Conservation (phyloP, 345 rosid species). For the Abelmoschus esculentus region DNA sequence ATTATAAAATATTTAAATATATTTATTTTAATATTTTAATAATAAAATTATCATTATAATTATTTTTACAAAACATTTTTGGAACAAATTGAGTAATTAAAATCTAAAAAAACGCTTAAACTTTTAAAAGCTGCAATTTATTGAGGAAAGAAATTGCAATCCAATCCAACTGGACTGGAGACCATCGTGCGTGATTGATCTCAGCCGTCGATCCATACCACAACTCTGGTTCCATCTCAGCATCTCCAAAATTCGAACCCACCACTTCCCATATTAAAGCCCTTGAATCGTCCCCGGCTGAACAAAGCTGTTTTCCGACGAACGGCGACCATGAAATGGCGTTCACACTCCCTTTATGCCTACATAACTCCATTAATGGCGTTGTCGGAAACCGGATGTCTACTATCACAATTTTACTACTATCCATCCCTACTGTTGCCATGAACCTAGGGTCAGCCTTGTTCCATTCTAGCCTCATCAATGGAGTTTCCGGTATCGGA, state of each 20-base stretch:
- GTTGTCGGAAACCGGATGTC: constrained; percentile 51
- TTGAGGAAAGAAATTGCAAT: constrained; percentile 30
- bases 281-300: constrained; percentile 48
- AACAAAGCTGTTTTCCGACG: constrained; percentile 34
- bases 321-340: constrained; percentile 45
- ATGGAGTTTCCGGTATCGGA: constrained; percentile 22
- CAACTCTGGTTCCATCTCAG: constrained; percentile 35
- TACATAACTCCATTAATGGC: constrained; percentile 34
- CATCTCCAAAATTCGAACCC: neutral
- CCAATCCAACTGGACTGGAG: constrained; percentile 42
- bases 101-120: neutral
- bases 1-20: no score
- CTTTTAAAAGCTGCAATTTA: constrained; percentile 41
- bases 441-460: constrained; percentile 47
- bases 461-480: constrained; percentile 58
- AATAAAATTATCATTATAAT: no score
- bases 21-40: no score
- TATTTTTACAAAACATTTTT: no score
- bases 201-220: constrained; percentile 38
- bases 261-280: constrained; percentile 47
- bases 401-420: constrained; percentile 39
- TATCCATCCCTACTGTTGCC: constrained; percentile 49
- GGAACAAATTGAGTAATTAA: no score
- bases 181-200: constrained; percentile 50
- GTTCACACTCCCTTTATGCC: constrained; percentile 43